A percentile compares a stretch with the other conserved stretches of the same genome.
Evolutionary conservation across 2,329 filamentous ascomycete species (phyloP).

Genomic region (Fusarium fracticaudum): DNA sequence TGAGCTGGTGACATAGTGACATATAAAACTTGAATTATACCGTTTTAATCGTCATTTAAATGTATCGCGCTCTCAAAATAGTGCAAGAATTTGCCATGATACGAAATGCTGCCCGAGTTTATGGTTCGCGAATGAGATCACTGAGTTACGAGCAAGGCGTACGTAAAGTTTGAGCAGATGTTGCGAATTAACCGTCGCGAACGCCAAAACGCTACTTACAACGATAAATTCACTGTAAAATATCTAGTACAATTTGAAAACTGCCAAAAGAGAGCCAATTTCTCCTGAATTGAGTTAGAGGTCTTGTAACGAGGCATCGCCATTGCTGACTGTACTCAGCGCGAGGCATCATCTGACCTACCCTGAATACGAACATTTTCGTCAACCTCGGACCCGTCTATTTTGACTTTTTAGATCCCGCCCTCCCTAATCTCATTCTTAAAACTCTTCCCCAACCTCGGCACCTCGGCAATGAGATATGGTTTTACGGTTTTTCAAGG

Average conservation of each 20-base stretch:
- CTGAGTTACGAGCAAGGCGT: accelerated
- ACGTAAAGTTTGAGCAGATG: neutral
- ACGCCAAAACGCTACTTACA: neutral
- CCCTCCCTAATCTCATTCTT: neutral
- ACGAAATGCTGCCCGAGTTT: accelerated
- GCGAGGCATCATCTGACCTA: neutral
- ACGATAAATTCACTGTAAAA: neutral
- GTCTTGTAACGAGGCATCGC: neutral
- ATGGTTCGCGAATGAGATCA: accelerated
- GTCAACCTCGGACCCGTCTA: neutral
- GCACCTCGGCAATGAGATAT: neutral
- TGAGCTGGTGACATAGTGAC: neutral
- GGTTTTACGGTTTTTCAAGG: conserved; percentile 2
- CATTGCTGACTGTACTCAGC: neutral
- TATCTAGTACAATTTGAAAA: neutral
- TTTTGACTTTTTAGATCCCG: neutral
- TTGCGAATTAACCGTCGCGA: neutral
- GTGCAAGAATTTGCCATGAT: neutral
- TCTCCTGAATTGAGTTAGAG: neutral
- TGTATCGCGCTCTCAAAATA: accelerated
- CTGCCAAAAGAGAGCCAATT: neutral
- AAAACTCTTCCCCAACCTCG: conserved; percentile 1
- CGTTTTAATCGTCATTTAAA: neutral
- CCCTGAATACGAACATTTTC: neutral
- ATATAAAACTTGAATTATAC: accelerated